phyloP scores from a whole-genome alignment of 2,329 filamentous ascomycete genomes.

The Emergomyces orientalis region DNA sequence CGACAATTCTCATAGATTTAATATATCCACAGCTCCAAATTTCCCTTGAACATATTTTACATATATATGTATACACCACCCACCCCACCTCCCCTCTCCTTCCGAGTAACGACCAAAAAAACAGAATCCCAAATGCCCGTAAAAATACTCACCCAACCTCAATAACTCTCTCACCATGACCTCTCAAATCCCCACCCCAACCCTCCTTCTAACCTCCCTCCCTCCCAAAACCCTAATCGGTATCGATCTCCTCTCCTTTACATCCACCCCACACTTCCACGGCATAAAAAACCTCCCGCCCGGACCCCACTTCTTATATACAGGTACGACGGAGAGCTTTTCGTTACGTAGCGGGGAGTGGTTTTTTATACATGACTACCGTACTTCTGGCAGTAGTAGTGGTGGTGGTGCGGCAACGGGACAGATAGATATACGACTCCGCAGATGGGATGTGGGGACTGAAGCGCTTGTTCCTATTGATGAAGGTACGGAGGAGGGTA shows the following conservation, averaged over 20 bases:
- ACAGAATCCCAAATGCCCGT: neutral
- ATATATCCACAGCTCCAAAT: neutral
- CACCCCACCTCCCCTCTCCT: neutral
- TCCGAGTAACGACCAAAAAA: too few relatives aligned
- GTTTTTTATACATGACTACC: constrained; percentile 41
- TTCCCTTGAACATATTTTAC: neutral
- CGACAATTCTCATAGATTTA: neutral
- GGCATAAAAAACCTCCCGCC: constrained; percentile 51
- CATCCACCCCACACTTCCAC: constrained; percentile 51
- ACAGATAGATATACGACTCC: constrained; percentile 41
- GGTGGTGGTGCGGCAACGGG: constrained; percentile 16
- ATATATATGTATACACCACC: too few relatives aligned
- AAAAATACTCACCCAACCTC: too few relatives aligned
- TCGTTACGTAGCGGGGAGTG: constrained; percentile 55
- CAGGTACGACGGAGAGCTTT: constrained; percentile 47
- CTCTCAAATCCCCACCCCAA: constrained; percentile 28
- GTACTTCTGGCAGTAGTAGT: neutral
- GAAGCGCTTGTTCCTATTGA: constrained; percentile 31
- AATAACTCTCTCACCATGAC: constrained; percentile 1
- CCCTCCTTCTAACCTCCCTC: constrained; percentile 37
- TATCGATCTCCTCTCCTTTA: constrained; percentile 51
- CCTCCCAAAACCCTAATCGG: constrained; percentile 43
- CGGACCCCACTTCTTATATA: constrained; percentile 55
- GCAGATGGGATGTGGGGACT: constrained; percentile 43
- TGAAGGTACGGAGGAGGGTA: constrained; percentile 26